These are phyloP conservation scores for Vitis hybrid DNA, from an alignment of 177 flowering plant genomes.

Conservation along the genomic window DNA sequence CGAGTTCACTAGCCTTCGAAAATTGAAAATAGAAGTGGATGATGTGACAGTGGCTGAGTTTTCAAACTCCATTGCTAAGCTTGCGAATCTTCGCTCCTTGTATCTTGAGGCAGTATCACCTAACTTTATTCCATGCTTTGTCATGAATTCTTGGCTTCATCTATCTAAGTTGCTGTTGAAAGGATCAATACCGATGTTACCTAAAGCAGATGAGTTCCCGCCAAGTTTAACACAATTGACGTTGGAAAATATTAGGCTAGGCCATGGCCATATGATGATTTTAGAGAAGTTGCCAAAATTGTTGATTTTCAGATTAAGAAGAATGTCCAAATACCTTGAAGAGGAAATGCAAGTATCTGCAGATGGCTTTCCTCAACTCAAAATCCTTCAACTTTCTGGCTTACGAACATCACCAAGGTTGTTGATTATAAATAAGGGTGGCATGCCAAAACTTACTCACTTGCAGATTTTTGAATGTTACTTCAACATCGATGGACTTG, in stretches of 20 bases:
- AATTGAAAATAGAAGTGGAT: too few species aligned
- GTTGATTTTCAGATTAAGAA: neutral
- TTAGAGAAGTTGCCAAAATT: constrained; percentile 13
- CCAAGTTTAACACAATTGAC: neutral
- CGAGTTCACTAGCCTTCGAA: too few species aligned
- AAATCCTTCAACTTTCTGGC: neutral
- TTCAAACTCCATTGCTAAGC: too few species aligned
- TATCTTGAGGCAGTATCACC: too few species aligned
- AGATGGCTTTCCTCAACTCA: constrained; percentile 1
- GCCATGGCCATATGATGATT: constrained; percentile 6
- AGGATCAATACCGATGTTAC: constrained; percentile 7
- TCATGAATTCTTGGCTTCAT: neutral
- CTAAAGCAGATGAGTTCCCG: neutral
- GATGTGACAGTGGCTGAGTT: too few species aligned
- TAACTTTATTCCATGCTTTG: too few species aligned
- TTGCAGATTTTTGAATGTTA: neutral
- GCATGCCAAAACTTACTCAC: neutral
- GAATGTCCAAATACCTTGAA: neutral
- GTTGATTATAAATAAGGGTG: neutral
- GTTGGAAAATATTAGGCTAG: neutral
- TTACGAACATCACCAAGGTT: neutral
- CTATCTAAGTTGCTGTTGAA: neutral
- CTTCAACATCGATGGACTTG: too few species aligned
- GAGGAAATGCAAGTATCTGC: neutral
- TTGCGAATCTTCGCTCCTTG: too few species aligned